Conservation (phyloP, 2,329 filamentous ascomycete genomes). For the Pseudocercospora fuligena region DNA sequence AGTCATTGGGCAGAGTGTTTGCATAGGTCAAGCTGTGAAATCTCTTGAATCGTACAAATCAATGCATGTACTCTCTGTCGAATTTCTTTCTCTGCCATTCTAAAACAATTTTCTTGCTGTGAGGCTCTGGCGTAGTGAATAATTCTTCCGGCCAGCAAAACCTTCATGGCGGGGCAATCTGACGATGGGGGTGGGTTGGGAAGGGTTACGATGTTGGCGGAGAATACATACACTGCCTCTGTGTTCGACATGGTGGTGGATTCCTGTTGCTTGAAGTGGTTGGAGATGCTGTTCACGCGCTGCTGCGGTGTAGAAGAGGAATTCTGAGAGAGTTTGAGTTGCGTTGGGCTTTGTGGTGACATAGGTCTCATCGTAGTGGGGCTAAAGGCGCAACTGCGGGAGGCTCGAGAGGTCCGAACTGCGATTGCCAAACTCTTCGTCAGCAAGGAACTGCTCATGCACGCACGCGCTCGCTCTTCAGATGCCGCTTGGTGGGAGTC, state of each 20-base stretch:
- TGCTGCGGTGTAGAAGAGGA: constrained; percentile 20
- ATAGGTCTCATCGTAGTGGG: background rate
- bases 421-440: constrained; percentile 2
- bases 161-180: constrained; percentile 12
- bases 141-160: constrained; percentile 19
- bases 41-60: background rate
- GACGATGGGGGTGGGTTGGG: constrained; percentile 13
- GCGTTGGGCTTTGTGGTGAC: constrained; percentile 1
- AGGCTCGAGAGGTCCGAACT: background rate
- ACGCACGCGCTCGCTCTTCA: background rate
- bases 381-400: constrained; percentile 6
- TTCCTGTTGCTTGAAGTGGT: constrained; percentile 20
- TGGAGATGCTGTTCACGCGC: constrained; percentile 25
- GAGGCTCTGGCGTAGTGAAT: background rate
- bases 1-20: constrained; percentile 2
- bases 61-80: background rate
- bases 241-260: constrained; percentile 26
- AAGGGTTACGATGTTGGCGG: background rate
- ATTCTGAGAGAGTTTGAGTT: constrained; percentile 8
- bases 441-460: constrained; percentile 1
- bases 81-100: background rate
- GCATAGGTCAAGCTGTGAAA: background rate
- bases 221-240: constrained; percentile 31
- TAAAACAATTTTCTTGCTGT: background rate
- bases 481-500: background rate